Evolutionary conservation across 1,139 yeast genomes (phyloP).

Genomic region (Scheffersomyces quercinus): DNA sequence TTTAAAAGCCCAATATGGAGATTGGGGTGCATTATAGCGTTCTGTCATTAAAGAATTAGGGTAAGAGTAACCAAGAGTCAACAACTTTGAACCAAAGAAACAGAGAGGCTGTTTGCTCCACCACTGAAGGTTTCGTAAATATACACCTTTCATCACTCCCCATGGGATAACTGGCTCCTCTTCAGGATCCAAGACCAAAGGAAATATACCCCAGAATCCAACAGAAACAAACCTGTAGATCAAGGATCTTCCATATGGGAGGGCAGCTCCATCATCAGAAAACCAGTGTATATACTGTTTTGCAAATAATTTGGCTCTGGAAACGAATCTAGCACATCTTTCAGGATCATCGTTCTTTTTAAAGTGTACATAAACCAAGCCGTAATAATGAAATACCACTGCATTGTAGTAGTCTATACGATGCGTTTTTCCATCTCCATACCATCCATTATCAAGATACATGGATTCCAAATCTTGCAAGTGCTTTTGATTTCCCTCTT

Average conservation of each 20-base stretch:
- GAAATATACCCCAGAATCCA: constrained; percentile 27
- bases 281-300: constrained; percentile 20
- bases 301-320: constrained; percentile 21
- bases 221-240: constrained; percentile 26
- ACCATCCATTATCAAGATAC: constrained; percentile 28
- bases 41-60: constrained; percentile 27
- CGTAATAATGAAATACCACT: constrained; percentile 28
- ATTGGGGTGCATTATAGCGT: constrained; percentile 25
- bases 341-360: constrained; percentile 12
- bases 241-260: constrained; percentile 70
- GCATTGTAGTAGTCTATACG: constrained; percentile 28
- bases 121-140: constrained; percentile 23
- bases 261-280: constrained; percentile 40
- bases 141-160: constrained; percentile 24
- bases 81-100: constrained; percentile 14
- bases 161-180: constrained; percentile 10
- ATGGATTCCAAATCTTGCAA: constrained; percentile 19
- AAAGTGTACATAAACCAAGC: constrained; percentile 16
- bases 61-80: constrained; percentile 25
- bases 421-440: constrained; percentile 22
- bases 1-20: constrained; percentile 30
- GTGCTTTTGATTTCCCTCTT: constrained; percentile 11
- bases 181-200: constrained; percentile 16
- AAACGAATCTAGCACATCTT: constrained; percentile 11
- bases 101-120: constrained; percentile 26